Evolutionary conservation across 2,329 filamentous ascomycete species (phyloP).

Genomic region (Fusarium stilboides): DNA sequence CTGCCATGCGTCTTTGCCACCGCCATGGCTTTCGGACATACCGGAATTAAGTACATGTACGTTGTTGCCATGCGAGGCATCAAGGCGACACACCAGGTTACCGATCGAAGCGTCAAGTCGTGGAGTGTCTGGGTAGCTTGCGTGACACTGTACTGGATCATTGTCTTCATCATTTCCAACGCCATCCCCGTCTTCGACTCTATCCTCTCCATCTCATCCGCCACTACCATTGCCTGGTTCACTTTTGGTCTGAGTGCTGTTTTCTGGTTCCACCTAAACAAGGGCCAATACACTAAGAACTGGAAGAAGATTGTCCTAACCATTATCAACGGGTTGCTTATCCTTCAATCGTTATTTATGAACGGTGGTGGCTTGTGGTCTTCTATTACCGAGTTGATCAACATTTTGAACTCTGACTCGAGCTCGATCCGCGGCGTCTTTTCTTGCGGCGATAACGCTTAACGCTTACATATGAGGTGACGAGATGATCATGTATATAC

Average conservation of each 20-base stretch:
- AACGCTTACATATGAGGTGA: constrained; percentile 2
- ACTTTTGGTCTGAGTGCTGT: constrained; percentile 55
- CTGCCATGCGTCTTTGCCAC: constrained; percentile 53
- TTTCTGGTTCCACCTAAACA: constrained; percentile 56
- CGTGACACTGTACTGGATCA: constrained; percentile 52
- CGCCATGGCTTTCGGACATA: constrained; percentile 53
- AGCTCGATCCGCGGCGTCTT: constrained; percentile 51
- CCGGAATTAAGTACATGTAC: constrained; percentile 54
- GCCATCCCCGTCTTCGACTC: constrained; percentile 57
- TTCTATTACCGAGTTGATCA: constrained; percentile 50
- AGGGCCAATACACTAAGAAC: constrained; percentile 39
- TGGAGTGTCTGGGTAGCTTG: constrained; percentile 55
- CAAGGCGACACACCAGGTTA: constrained; percentile 53
- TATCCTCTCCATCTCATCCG: constrained; percentile 55
- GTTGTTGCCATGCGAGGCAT: constrained; percentile 53
- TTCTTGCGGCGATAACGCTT: constrained; percentile 54
- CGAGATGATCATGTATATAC: background rate
- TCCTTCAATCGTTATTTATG: constrained; percentile 54
- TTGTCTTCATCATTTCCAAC: constrained; percentile 54
- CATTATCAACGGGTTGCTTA: constrained; percentile 50
- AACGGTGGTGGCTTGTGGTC: constrained; percentile 55
- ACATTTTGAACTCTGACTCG: constrained; percentile 47
- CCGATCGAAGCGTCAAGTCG: constrained; percentile 51
- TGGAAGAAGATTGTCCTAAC: constrained; percentile 43
- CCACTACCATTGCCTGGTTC: constrained; percentile 56